phyloP scores from a whole-genome alignment of 257 asterid species.

The Capsicum pubescens region DNA sequence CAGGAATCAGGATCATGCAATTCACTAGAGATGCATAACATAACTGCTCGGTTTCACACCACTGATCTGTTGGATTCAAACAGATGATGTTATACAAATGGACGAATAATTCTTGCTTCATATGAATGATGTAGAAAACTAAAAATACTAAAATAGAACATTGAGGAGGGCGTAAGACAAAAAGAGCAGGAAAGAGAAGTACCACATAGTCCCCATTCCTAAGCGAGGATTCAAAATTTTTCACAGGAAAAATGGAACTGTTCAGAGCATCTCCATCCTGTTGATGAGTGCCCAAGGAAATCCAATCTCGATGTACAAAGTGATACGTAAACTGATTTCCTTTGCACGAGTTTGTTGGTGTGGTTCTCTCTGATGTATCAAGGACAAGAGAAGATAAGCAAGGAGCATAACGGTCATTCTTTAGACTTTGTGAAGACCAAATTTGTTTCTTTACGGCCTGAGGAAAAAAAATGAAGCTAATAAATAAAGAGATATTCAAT shows the following conservation, averaged over 20 bases:
- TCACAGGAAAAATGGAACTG: slow-evolving; percentile 46
- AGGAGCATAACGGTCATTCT: slow-evolving; percentile 47
- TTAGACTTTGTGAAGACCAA: slow-evolving; percentile 59
- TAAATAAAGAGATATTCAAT: background rate
- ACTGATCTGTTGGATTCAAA: background rate
- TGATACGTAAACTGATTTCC: slow-evolving; percentile 65
- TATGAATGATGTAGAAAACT: background rate
- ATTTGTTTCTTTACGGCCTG: slow-evolving; percentile 71
- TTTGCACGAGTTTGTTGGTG: slow-evolving; percentile 39
- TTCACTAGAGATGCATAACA: slow-evolving; percentile 13
- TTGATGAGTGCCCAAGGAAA: slow-evolving; percentile 39
- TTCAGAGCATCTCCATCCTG: slow-evolving; percentile 42
- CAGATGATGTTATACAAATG: slow-evolving; percentile 17
- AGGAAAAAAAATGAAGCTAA: slow-evolving; percentile 20
- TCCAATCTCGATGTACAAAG: slow-evolving; percentile 57
- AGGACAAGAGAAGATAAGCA: slow-evolving; percentile 67
- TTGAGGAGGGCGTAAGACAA: slow-evolving; percentile 28
- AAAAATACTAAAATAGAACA: background rate
- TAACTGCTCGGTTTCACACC: background rate
- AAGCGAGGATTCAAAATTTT: slow-evolving; percentile 48
- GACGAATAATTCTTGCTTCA: slow-evolving; percentile 21
- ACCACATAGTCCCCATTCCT: slow-evolving; percentile 94
- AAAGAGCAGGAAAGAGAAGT: slow-evolving; percentile 37
- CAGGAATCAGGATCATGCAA: background rate
- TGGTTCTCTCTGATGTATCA: slow-evolving; percentile 54